Evolutionary conservation across 2,329 filamentous ascomycete genomes (phyloP).

Genomic region (Raffaelea ambrosiae): DNA sequence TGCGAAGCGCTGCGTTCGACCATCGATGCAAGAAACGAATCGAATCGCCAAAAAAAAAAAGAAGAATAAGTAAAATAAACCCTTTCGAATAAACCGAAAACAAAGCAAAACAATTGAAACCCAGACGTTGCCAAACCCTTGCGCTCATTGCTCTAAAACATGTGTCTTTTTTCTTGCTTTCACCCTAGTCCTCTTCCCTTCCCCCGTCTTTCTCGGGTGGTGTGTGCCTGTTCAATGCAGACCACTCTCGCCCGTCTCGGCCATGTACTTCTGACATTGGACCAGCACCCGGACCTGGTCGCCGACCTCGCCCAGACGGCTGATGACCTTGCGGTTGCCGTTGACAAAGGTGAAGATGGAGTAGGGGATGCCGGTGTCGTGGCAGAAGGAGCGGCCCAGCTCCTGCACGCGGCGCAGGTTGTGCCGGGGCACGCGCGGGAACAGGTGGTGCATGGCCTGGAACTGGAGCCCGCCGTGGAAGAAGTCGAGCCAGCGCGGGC

Average conservation of each 20-base stretch:
- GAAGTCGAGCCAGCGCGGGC: constrained; percentile 63
- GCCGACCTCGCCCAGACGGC: constrained; percentile 46
- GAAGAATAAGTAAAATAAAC: no score
- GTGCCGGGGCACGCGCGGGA: constrained; percentile 59
- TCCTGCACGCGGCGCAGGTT: constrained; percentile 54
- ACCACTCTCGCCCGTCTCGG: constrained; percentile 35
- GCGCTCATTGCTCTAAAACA: no score
- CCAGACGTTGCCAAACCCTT: no score
- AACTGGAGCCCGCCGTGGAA: constrained; percentile 67
- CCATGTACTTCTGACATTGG: constrained; percentile 46
- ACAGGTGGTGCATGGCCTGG: constrained; percentile 63
- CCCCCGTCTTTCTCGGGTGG: no score
- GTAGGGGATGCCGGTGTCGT: constrained; percentile 57
- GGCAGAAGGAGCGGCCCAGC: constrained; percentile 54
- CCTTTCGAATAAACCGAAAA: no score
- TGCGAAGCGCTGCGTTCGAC: no score
- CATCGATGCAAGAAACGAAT: no score
- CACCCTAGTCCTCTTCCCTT: no score
- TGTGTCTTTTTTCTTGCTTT: no score
- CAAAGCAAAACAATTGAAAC: no score
- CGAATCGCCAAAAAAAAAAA: no score
- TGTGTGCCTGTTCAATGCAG: no score
- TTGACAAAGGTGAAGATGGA: constrained; percentile 52
- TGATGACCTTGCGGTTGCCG: constrained; percentile 46
- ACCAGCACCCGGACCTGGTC: constrained; percentile 52